These are phyloP conservation scores for Pichia sp. DNA, from an alignment of 1,139 yeast species.

Conservation along the genomic window DNA sequence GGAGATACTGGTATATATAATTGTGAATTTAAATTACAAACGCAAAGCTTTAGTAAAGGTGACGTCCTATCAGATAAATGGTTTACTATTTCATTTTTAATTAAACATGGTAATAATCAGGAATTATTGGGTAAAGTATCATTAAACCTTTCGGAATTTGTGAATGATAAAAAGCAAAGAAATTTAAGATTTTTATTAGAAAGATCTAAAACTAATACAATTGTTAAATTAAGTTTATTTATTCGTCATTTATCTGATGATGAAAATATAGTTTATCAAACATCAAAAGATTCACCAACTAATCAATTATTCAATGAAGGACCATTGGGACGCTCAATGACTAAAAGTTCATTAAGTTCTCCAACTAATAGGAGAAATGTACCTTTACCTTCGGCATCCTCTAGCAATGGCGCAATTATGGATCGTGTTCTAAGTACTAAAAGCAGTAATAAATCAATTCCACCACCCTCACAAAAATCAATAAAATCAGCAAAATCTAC, in stretches of 20 bases:
- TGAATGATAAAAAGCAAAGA: constrained; percentile 46
- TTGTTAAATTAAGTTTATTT: constrained; percentile 44
- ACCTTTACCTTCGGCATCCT: background rate
- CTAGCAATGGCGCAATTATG: background rate
- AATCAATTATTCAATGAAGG: background rate
- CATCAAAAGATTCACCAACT: background rate
- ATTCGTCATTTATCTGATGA: constrained; percentile 15
- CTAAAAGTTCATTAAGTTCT: background rate
- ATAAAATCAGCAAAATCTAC: background rate
- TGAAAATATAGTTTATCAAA: background rate
- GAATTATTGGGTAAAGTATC: constrained; percentile 58
- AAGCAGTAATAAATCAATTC: background rate
- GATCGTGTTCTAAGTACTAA: background rate
- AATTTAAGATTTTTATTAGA: constrained; percentile 62
- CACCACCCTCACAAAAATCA: background rate
- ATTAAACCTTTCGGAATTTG: constrained; percentile 68
- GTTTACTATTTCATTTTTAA: constrained; percentile 33
- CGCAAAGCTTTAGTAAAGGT: constrained; percentile 32
- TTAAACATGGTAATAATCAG: constrained; percentile 31
- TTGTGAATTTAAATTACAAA: constrained; percentile 31
- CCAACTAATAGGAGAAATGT: background rate
- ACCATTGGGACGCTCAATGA: background rate
- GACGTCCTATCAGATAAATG: constrained; percentile 31
- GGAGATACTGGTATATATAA: constrained; percentile 27
- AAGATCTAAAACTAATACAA: constrained; percentile 76